Percentiles rank a stretch among this genome's conserved stretches.
phyloP scores from a whole-genome alignment of 1,284 basidiomycete species.

The Microbotryum saponariae region DNA sequence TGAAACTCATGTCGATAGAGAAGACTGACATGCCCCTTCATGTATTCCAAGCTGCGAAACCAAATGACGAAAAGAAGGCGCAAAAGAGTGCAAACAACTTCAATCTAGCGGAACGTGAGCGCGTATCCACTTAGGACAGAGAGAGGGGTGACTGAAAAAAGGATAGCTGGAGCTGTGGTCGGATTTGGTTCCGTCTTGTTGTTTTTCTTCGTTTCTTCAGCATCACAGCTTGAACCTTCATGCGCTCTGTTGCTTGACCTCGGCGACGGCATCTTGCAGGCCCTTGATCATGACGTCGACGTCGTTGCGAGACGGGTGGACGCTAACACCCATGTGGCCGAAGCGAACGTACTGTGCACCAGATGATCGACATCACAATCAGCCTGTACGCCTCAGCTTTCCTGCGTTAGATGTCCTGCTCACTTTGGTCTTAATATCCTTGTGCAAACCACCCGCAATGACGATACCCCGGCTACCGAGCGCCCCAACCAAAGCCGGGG shows the following conservation, averaged over 20 bases:
- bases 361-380: not conserved
- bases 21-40: too few relatives aligned
- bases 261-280: conserved; percentile 52
- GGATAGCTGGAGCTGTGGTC: too few relatives aligned
- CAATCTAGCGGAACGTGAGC: too few relatives aligned
- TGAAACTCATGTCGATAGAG: not conserved
- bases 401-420: not conserved
- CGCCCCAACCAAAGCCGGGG: conserved; percentile 63
- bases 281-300: conserved; percentile 64
- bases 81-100: too few relatives aligned
- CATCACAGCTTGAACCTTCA: conserved; percentile 17
- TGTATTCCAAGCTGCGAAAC: too few relatives aligned
- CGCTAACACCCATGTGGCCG: conserved; percentile 81
- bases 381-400: not conserved
- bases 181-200: too few relatives aligned
- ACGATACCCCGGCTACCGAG: conserved; percentile 49
- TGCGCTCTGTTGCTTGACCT: conserved; percentile 32
- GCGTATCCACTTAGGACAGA: too few relatives aligned
- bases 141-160: too few relatives aligned
- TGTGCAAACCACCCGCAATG: conserved; percentile 82
- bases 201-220: too few relatives aligned
- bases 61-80: too few relatives aligned
- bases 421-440: conserved; percentile 66
- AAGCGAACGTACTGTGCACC: conserved; percentile 35
- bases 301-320: conserved; percentile 62